A percentile compares a stretch with the other conserved stretches of the same genome.
phyloP scores from a whole-genome alignment of 2,329 filamentous ascomycete species.

The Escovopsis sp. region DNA sequence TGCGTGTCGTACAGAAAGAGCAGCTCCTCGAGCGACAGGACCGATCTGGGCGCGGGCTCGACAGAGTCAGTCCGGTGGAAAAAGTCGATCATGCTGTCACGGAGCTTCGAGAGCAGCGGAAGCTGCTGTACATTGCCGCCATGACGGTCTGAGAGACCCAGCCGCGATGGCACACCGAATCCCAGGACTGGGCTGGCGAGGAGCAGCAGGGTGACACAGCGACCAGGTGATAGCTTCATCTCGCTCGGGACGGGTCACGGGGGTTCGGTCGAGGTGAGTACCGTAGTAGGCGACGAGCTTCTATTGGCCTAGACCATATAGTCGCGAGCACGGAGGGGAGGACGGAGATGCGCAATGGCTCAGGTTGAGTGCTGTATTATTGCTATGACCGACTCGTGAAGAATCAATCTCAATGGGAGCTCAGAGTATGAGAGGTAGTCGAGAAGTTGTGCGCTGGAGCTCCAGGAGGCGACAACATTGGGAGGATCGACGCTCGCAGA shows the following conservation, averaged over 20 bases:
- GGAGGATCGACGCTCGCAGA: too few species aligned
- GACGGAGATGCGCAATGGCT: too few species aligned
- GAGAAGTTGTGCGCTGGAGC: too few species aligned
- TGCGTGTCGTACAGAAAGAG: constrained; percentile 54
- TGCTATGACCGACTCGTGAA: too few species aligned
- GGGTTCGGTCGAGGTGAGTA: constrained; percentile 5
- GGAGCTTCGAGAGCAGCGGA: constrained; percentile 34
- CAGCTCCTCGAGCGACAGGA: constrained; percentile 16
- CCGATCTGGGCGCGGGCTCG: constrained; percentile 10
- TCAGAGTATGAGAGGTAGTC: too few species aligned
- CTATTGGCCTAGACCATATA: background rate
- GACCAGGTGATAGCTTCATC: constrained; percentile 11
- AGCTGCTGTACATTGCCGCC: constrained; percentile 20
- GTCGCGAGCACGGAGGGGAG: too few species aligned
- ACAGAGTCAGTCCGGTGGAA: constrained; percentile 32
- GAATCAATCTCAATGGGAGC: too few species aligned
- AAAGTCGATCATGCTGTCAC: constrained; percentile 34
- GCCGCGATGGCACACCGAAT: constrained; percentile 16
- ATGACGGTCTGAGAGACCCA: constrained; percentile 7
- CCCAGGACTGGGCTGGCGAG: constrained; percentile 14
- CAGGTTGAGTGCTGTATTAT: too few species aligned
- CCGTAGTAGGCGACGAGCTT: background rate
- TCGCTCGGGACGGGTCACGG: constrained; percentile 1
- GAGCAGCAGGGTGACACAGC: constrained; percentile 5
- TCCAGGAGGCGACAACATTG: too few species aligned